Base-by-base conservation (phyloP, 1,284 basidiomycete genomes). In the Tilletia horrida region DNA sequence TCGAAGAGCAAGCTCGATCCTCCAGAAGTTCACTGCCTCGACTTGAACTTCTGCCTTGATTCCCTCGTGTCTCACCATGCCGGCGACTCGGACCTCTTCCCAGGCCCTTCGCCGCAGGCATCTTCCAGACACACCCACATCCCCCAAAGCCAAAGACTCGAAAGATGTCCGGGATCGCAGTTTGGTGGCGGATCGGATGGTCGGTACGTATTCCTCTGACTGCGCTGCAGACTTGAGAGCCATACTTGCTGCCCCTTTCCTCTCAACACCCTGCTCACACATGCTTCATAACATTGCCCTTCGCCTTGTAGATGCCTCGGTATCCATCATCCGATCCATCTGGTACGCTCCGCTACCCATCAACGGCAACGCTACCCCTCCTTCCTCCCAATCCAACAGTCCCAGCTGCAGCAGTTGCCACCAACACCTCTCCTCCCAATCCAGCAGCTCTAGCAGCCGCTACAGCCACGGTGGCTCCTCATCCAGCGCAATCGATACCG, bases 311-410 rank as follows among this genome's bases (percentile, higher is more conserved):
- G 61, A 62, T 21, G 31, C 40, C 6, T 62, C 40, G 3, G 40
- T 44, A 9, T 18, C 61, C n/a, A 27, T 44, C 61, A 44, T 45
- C 42, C n/a, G 23, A 18, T 43, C 61, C 18, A 44, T 45, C 61
- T 62, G 42, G 40, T 62, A 25, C 61, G 18, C 61, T 11, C 61
- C 61, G 21, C 43, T 45, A 25, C 61, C 61, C 31, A 44, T 42
- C 31, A 44, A n/a, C 27, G 61, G 43, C 61, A 45, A 45, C 61
- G 61, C 61, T 21, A 44, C 43, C 4, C 61, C 61, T 43, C 61
- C 43, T 18, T 13, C n/a, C 40, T 62, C 61, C 31, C 61, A 43
- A 44, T 62, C 61, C 50, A 23, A 6, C 11, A 11, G 35, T 11
- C 35, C 35, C 11, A 40, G 35, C 35, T 40, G 35, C 35, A 40